Base-by-base conservation (phyloP, 495 filamentous ascomycete species). In the Mycothermus thermophilus region DNA sequence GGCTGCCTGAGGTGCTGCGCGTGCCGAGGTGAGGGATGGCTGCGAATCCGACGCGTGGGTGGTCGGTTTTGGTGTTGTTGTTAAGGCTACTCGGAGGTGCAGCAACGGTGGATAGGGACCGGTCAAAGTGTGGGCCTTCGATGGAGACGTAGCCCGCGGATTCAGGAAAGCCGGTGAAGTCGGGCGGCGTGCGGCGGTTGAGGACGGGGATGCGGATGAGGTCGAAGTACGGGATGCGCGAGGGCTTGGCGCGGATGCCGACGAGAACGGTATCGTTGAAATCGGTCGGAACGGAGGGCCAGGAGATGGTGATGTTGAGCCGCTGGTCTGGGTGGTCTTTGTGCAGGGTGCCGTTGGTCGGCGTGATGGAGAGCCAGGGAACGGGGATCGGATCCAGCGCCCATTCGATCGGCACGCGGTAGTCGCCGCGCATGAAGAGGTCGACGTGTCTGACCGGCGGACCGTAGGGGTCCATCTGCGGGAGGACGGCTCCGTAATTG, bases 131-230 rank as follows among this genome's bases (percentile, higher is more conserved):
- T 23, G 65, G 65, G 3, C 58, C 59, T 48, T 75, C 72, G 34
- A 77, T 71, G 22, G 69, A 60, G 33, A 80, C 45, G 30, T 59
- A 50, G 11, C 58, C 60, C 30, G 67, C 63, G 5, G 52, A 52
- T 44, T 79, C 74, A 27, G 74, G 64, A 41, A 75, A 75, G 30
- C 69, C 72, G 3, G 29, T 50, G 50, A 75, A 77, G 2, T 47
- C 41, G 1, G 46, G 24, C 1, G 73, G 66, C 15, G 63, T 41
- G 11, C 38, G 42, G 25, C 58, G 56, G 19, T 72, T 65, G 34
- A 64, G 56, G 24, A 75, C 47, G 0, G 71, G 73, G 5, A 78
- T 48, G 34, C 63, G 59, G 27, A 75, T 43, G 4, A 43, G 40
- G 38, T 43, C 58, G 33, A 64, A 66, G 16, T 74, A 66, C 11